Evolutionary conservation across 1,139 yeast genomes (phyloP), one percentile per base, ranked within the genome.

Genomic region (Geotrichum reessii): DNA sequence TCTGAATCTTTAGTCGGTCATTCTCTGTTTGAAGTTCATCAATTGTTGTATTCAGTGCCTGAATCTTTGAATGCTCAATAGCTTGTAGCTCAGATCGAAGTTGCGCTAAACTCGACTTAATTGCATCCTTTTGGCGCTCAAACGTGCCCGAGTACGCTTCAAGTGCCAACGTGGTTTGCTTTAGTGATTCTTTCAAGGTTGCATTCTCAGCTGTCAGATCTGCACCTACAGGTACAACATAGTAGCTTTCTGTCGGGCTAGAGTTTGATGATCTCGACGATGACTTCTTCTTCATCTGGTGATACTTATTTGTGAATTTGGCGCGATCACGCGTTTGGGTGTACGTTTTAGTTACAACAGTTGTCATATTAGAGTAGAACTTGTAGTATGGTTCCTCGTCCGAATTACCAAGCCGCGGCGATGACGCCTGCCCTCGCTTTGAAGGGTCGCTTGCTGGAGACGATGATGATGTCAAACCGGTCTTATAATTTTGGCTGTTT

Each of bases 1-100:
- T 68, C 61, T 73, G 74, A 42, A 72, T 69, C 58, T 68, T 69
- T 37, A 74, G 69, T 59, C 69, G 69, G 58, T 71, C 75, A 58
- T 71, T 74, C 61, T 73, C 76, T 8, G 69, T 69, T 17, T 64
- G 64, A 25, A 74, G 63, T 47, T 68, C 61, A 50, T 72, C 76
- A 6, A 73, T 62, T 52, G 69, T 71, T 25, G 61, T 64, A n/a
- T 71, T 69, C 49, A 69, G 65, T 51, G 67, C 69, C 40, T 66
- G 64, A 25, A 61, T 58, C 19, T 65, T 58, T 42, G 65, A 61
- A 50, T 65, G 65, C 56, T 74, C 76, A 24, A 66, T 64, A 17
- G 63, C 53, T n/a, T 66, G 64, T 25, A 71, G 44, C 25, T 72
- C 75, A 31, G 62, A 59, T 47, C 67, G 61, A 28, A 73, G 63